Evolutionary conservation across 208 protist genomes (phyloP).

Genomic region (Crithidia expoeki): DNA sequence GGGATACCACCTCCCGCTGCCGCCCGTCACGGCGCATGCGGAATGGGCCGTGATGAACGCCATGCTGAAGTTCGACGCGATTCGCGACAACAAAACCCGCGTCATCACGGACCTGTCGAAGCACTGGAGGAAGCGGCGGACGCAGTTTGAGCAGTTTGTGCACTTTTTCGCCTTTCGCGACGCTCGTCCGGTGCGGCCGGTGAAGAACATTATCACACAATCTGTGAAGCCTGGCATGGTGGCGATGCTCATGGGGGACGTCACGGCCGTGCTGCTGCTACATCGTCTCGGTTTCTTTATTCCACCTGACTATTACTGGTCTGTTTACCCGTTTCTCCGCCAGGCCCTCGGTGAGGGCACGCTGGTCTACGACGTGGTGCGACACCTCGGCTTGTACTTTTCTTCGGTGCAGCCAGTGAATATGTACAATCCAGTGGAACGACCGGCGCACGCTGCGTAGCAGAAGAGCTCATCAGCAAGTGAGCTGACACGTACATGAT

Average conservation of each 20-base stretch:
- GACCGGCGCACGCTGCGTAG: conserved; percentile 1
- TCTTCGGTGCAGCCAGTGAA: conserved; percentile 41
- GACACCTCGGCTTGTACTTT: conserved; percentile 74
- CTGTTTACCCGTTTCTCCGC: conserved; percentile 75
- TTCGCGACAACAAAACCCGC: conserved; percentile 86
- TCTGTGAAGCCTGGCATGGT: conserved; percentile 85
- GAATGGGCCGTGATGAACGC: conserved; percentile 70
- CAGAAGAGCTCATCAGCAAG: too few relatives aligned
- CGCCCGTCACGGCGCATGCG: conserved; percentile 74
- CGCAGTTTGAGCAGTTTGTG: conserved; percentile 90
- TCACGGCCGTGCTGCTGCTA: conserved; percentile 72
- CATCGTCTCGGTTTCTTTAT: conserved; percentile 82
- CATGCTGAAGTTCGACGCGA: conserved; percentile 81
- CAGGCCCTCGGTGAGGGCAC: conserved; percentile 54
- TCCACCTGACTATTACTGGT: conserved; percentile 88
- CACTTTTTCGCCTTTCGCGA: conserved; percentile 84
- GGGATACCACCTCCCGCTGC: conserved; percentile 79
- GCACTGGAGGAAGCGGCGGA: conserved; percentile 78
- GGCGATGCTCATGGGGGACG: conserved; percentile 77
- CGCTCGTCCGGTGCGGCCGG: conserved; percentile 42
- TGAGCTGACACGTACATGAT: too few relatives aligned
- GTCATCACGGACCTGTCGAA: conserved; percentile 88
- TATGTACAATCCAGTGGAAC: conserved; percentile 76
- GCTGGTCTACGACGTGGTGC: conserved; percentile 58
- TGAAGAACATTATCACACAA: conserved; percentile 82